These are phyloP conservation scores for Artemisia annua DNA, from an alignment of 129 eudicot genomes.

Conservation along the genomic window DNA sequence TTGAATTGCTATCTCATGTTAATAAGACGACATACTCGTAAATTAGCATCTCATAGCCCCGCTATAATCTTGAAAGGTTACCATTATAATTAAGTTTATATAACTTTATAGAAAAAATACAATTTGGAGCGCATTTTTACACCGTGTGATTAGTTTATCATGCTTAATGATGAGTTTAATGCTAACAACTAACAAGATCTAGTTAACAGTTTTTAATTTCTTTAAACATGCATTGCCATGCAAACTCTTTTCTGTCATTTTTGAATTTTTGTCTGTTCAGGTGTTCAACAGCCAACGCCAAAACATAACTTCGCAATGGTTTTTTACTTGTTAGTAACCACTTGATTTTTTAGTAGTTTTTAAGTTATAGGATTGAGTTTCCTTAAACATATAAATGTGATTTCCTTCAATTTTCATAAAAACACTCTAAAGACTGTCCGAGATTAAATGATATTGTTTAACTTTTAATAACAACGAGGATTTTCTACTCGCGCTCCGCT, in stretches of 20 bases:
- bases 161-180: conserved; percentile 16
- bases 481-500: too few relatives aligned
- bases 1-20: background rate
- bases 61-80: conserved; percentile 4
- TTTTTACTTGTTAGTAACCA: background rate
- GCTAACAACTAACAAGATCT: conserved; percentile 18
- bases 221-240: background rate
- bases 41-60: conserved; percentile 1
- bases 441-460: too few relatives aligned
- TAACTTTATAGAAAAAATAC: conserved; percentile 9
- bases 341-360: too few relatives aligned
- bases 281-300: background rate
- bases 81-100: background rate
- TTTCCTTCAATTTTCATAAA: too few relatives aligned
- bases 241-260: background rate
- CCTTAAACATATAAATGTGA: too few relatives aligned
- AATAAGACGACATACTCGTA: background rate
- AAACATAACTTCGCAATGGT: background rate
- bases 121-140: conserved; percentile 6
- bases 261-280: conserved; percentile 9
- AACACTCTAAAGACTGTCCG: too few relatives aligned
- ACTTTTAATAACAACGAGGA: too few relatives aligned
- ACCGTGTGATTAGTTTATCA: background rate
- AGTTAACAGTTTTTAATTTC: background rate
- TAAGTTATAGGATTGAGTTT: too few relatives aligned